A percentile compares a stretch with the other conserved stretches of the same genome.
Conservation (phyloP, 129 eudicot genomes). For the Ambrosia artemisiifolia region DNA sequence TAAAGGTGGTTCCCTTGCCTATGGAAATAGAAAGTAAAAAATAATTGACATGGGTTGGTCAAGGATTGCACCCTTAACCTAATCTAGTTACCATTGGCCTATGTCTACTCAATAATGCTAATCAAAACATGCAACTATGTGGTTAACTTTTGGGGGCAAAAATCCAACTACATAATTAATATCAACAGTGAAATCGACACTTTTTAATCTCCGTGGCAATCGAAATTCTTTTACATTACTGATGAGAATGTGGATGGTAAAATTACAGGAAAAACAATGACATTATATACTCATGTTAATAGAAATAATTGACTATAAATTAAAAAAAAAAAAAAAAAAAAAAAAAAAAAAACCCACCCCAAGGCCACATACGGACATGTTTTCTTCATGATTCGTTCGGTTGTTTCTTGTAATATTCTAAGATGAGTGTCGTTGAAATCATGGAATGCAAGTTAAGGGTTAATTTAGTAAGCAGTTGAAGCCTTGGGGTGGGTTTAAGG, state of each 20-base stretch:
- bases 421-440: too few species aligned
- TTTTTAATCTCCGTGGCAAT: not conserved
- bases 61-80: slow-evolving; percentile 7
- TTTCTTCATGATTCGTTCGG: too few species aligned
- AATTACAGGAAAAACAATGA: too few species aligned
- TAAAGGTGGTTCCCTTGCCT: not conserved
- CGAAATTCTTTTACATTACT: too few species aligned
- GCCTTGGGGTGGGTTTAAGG: not conserved
- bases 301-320: too few species aligned
- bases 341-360: too few species aligned
- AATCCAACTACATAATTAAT: too few species aligned
- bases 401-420: too few species aligned
- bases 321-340: too few species aligned
- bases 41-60: slow-evolving; percentile 10
- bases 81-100: not conserved
- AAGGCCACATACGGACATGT: too few species aligned
- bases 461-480: not conserved
- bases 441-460: not conserved
- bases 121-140: not conserved
- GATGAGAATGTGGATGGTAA: too few species aligned
- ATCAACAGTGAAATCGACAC: not conserved
- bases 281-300: too few species aligned
- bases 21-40: not conserved
- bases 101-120: slow-evolving; percentile 12
- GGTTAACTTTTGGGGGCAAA: not conserved